These are phyloP conservation scores for Arthrobotrys musiformis DNA, from an alignment of 2,329 filamentous ascomycete genomes.

Conservation along the genomic window DNA sequence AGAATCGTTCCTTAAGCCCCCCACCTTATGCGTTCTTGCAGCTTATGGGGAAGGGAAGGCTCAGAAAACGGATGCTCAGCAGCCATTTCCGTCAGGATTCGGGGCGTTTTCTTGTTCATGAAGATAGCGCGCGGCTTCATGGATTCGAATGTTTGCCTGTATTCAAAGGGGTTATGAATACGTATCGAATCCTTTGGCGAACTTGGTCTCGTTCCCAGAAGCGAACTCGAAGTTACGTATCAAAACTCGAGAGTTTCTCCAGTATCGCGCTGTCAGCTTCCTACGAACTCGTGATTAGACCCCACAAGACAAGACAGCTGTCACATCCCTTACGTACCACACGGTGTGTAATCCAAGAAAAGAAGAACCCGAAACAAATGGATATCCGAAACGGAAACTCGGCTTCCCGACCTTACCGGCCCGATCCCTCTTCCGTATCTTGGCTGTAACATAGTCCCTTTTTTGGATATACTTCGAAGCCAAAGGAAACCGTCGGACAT, in stretches of 20 bases:
- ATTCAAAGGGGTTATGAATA: too few relatives aligned
- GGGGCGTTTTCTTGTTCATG: background rate
- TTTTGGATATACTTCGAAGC: background rate
- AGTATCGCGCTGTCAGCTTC: background rate
- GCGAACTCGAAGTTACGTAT: too few relatives aligned
- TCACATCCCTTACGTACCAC: background rate
- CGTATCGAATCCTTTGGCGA: too few relatives aligned
- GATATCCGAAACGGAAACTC: background rate
- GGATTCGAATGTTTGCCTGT: too few relatives aligned
- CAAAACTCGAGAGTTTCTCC: too few relatives aligned
- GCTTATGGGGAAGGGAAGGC: background rate
- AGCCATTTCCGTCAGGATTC: slow-evolving; percentile 3
- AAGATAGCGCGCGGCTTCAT: background rate
- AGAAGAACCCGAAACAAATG: background rate
- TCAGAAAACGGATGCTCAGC: background rate
- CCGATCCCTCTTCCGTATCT: slow-evolving; percentile 9
- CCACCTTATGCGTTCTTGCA: slow-evolving; percentile 7
- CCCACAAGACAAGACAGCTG: too few relatives aligned
- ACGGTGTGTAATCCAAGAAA: too few relatives aligned
- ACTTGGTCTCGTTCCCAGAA: too few relatives aligned
- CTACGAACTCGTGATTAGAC: background rate
- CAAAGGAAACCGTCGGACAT: background rate
- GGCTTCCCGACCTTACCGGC: slow-evolving; percentile 8
- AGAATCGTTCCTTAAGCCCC: too few relatives aligned
- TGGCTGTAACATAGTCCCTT: background rate